Base-by-base conservation (phyloP, 768 basidiomycete genomes). In the Tricholoma bakamatsutake region DNA sequence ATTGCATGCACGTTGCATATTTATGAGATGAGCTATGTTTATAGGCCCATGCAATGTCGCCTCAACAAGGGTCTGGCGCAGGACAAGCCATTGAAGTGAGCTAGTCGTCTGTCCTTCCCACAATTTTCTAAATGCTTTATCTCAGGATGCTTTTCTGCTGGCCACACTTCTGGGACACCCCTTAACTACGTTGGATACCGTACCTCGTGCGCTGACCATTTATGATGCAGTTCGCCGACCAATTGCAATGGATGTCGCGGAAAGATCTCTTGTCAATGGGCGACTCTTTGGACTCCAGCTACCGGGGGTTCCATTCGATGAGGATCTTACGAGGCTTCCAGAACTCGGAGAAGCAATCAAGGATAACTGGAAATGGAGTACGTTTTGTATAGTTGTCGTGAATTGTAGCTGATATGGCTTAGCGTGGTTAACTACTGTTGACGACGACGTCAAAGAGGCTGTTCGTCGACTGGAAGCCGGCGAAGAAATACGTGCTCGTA, bases 41-140 rank as follows among this genome's bases (percentile, higher is more conserved):
- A 4, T 15, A 68, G 78, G 78, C 77, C 0, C 78, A 80, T 62
- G 77, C 73, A 0, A 77, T 78, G 71, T 66, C 72, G 3, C 77
- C 78, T 0, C 71, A 78, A 58, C 69, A 76, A 61, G 79, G 75
- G 1, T 72, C 76, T 0, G 79, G 80, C 3, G 80, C 77, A 3
- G 76, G 78, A 3, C 78, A 78, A 52, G 78, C 79, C 1, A 72
- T 80, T n/a, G 80, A 80, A 64, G 77, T 77, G 37, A 15, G 71
- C 42, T 33, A 21, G 11, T 17, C 11, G n/a, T 12, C 17, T 18
- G 11, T 31, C 13, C 12, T 31, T 15, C 27, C 15, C 1, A 35
- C 27, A 10, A 18, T 12, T 17, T 42, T 37, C 24, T 39, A 4
- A 7, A 4, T 45, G 45, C 28, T 5, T 21, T 17, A 39, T 50